Conservation (phyloP, 345 rosid genomes). For the Camelina laxa region DNA sequence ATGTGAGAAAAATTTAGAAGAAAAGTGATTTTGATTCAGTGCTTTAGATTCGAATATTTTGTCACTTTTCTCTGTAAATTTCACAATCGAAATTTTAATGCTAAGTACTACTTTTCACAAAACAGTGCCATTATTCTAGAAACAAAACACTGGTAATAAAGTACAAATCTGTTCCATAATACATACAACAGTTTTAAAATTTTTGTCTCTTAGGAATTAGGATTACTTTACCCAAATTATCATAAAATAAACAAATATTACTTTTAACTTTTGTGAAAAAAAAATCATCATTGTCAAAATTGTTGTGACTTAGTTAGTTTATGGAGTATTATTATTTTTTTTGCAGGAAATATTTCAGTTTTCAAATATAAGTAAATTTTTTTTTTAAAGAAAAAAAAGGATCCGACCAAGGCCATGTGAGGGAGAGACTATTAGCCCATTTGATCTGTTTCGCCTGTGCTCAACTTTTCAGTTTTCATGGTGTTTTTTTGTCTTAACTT, state of each 20-base stretch:
- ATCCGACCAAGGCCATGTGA: constrained; percentile 47
- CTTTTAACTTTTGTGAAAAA: neutral
- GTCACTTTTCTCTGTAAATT: constrained; percentile 12
- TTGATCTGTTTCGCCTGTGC: constrained; percentile 24
- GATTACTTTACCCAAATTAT: neutral
- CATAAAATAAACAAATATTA: too few relatives aligned
- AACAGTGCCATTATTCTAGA: neutral
- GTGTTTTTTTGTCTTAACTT: constrained; percentile 18
- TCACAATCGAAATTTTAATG: neutral
- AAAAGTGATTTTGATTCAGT: constrained; percentile 11
- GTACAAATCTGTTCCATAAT: neutral
- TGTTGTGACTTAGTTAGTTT: neutral
- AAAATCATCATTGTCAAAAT: neutral
- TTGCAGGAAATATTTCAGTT: neutral
- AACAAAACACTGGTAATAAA: neutral
- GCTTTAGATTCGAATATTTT: constrained; percentile 25
- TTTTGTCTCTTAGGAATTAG: neutral
- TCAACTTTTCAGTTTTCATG: constrained; percentile 6
- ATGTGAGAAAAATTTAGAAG: neutral
- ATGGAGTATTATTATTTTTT: too few relatives aligned
- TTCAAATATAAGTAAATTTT: neutral
- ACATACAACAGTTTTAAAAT: neutral
- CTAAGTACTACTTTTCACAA: neutral
- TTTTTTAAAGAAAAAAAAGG: neutral
- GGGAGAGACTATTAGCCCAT: constrained; percentile 34